Base-by-base conservation (phyloP, 176 grass and related monocot genomes). In the Elaeis guineensis region DNA sequence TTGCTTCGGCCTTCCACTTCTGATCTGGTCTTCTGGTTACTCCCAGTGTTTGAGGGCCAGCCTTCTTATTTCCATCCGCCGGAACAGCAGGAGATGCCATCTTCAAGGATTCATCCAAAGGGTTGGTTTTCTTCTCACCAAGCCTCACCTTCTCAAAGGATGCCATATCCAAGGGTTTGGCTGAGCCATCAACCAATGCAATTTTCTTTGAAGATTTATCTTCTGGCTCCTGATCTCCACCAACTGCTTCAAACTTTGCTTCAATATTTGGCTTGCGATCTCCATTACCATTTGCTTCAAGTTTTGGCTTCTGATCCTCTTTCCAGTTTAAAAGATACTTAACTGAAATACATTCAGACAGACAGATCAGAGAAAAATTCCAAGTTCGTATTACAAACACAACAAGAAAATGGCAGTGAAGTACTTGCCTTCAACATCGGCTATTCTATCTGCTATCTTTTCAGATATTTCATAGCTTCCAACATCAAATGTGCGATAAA, bases 401-500 rank as follows among this genome's bases (percentile, higher is more conserved):
- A 61, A 39, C 30, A 24, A 4, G 25, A 7, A 19, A 17, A 17
- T 17, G 30, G 9, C 3, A 23, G 6, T 17, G 21, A 28, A 60
- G 50, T 16, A 57, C 49, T 51, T 60, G 84, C 92, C 82, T 83
- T 81, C 68, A 25, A 49, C 21, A 9, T 55, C 82, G 67, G 69
- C 71, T 57, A 98, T 92, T 59, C 62, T 78, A 19, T 75, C 81
- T 66, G 89, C 81, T 50, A 83, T 48, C 29, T 80, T 56, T 54
- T 83, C 94, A 19, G 76, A 86, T 59, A 98, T 72, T 22, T 50
- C 79, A 39, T 57, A 69, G 4, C 32, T 83, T 55, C 30, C 23
- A 65, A 85, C 88, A 81, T 98, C 60, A 54, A 92, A 98, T 51
- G 82, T 67, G 60, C 73, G 86, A 80, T 84, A 86, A 52, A 92